These are phyloP conservation scores for Rhodosporidiobolus sp. DNA, from an alignment of 768 basidiomycete genomes.

Conservation along the genomic window DNA sequence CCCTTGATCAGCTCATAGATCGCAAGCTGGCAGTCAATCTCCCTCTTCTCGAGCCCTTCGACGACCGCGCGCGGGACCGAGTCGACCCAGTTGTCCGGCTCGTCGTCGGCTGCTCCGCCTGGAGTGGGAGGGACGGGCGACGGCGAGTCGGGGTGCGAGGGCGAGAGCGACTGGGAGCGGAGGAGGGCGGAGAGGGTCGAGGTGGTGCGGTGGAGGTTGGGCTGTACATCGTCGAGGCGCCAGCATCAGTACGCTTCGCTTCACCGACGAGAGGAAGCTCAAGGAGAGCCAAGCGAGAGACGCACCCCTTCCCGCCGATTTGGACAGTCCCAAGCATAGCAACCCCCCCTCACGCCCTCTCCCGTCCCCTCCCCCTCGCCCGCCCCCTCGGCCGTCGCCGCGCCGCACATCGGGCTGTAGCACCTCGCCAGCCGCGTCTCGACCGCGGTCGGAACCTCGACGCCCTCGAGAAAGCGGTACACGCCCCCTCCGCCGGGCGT, in stretches of 20 bases:
- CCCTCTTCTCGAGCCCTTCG: slow-evolving; percentile 68
- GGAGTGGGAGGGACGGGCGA: slow-evolving; percentile 34
- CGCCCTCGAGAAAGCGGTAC: slow-evolving; percentile 86
- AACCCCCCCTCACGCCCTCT: neutral
- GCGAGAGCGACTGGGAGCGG: too few species aligned
- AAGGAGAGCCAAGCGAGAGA: too few species aligned
- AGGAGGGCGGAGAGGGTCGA: neutral
- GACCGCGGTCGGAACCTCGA: slow-evolving; percentile 80
- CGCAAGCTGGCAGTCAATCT: slow-evolving; percentile 57
- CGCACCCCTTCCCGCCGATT: slow-evolving; percentile 9
- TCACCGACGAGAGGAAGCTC: neutral
- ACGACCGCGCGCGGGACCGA: slow-evolving; percentile 71
- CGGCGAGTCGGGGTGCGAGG: neutral
- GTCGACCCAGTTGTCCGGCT: slow-evolving; percentile 69
- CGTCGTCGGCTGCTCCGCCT: slow-evolving; percentile 27
- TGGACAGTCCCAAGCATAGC: slow-evolving; percentile 28
- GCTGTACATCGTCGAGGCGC: neutral
- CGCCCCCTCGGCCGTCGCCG: neutral
- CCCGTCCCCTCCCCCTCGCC: neutral
- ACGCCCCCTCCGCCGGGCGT: slow-evolving; percentile 75
- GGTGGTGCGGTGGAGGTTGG: neutral
- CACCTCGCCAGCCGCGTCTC: slow-evolving; percentile 85
- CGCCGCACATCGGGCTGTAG: slow-evolving; percentile 60
- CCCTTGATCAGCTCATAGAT: slow-evolving; percentile 84
- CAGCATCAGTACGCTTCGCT: neutral